Evolutionary conservation across 2,329 filamentous ascomycete genomes (phyloP).

Genomic region (Fusarium verticillioides): DNA sequence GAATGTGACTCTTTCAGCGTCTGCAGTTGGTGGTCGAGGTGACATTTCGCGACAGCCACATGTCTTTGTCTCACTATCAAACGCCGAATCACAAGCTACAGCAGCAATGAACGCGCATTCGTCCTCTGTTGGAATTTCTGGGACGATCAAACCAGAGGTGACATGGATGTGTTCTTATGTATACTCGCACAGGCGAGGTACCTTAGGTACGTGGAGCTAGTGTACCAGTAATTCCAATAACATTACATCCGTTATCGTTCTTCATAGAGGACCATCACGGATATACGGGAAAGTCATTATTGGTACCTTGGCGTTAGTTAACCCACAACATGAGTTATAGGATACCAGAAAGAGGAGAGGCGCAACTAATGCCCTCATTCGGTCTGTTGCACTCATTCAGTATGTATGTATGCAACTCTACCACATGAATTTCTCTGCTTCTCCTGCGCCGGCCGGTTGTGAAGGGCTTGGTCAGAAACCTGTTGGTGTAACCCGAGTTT

Average conservation of each 20-base stretch:
- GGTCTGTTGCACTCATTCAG: background rate
- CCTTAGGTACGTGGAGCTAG: background rate
- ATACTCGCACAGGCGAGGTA: background rate
- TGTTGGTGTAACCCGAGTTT: slow-evolving; percentile 19
- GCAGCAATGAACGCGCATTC: slow-evolving; percentile 6
- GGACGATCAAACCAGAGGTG: background rate
- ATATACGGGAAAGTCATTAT: background rate
- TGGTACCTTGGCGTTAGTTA: background rate
- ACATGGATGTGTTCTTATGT: background rate
- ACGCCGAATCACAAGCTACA: slow-evolving; percentile 4
- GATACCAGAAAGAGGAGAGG: background rate
- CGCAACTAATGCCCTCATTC: background rate
- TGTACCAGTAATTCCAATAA: background rate
- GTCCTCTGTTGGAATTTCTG: background rate
- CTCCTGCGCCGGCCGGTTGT: background rate
- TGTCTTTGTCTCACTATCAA: slow-evolving; percentile 10
- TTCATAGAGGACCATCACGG: background rate
- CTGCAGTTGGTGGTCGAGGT: slow-evolving; percentile 3
- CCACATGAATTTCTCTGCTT: background rate
- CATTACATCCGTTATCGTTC: background rate
- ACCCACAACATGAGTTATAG: background rate
- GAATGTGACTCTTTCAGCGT: background rate
- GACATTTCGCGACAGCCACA: slow-evolving; percentile 6
- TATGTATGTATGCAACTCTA: background rate
- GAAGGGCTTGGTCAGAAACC: background rate